Percentiles rank a stretch among this genome's conserved stretches.
These are phyloP conservation scores for Ramaria rubella DNA, from an alignment of 768 basidiomycete species.

Conservation along the genomic window DNA sequence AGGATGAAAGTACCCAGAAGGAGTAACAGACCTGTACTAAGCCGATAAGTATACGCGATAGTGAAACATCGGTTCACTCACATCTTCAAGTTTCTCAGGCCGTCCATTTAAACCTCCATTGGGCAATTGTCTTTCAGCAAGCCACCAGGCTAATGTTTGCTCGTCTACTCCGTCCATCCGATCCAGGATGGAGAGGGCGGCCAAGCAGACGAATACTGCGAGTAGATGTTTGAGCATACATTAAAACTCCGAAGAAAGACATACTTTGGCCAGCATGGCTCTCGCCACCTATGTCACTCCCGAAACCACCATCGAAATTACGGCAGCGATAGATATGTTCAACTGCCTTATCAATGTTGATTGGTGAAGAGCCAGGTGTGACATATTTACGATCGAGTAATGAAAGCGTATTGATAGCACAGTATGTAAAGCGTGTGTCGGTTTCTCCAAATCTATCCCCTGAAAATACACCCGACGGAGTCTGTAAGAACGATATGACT, in stretches of 20 bases:
- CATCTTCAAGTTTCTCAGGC: slow-evolving; percentile 97
- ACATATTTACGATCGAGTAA: slow-evolving; percentile 52
- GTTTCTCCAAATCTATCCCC: slow-evolving; percentile 90
- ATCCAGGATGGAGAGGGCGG: slow-evolving; percentile 81
- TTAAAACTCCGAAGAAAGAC: slow-evolving; percentile 5
- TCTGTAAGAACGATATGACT: slow-evolving; percentile 68
- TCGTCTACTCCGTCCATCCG: slow-evolving; percentile 71
- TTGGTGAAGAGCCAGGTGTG: not conserved
- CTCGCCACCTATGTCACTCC: slow-evolving; percentile 76
- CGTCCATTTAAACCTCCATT: slow-evolving; percentile 93
- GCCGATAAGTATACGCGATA: not conserved
- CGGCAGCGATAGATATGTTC: slow-evolving; percentile 68
- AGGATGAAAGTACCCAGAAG: slow-evolving; percentile 88
- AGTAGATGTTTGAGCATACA: not conserved
- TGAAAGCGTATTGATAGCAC: slow-evolving; percentile 76
- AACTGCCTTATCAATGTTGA: slow-evolving; percentile 46
- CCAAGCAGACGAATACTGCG: slow-evolving; percentile 85
- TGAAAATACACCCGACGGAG: slow-evolving; percentile 80
- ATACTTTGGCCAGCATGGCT: slow-evolving; percentile 89
- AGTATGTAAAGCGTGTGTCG: slow-evolving; percentile 88
- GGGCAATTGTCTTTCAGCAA: slow-evolving; percentile 87
- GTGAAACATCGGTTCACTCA: slow-evolving; percentile 32
- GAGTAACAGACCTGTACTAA: slow-evolving; percentile 89
- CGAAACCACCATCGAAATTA: slow-evolving; percentile 97
- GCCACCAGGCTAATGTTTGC: slow-evolving; percentile 86